Conservation (phyloP, 2,329 filamentous ascomycete species). For the Ophiostoma triangulosporum region DNA sequence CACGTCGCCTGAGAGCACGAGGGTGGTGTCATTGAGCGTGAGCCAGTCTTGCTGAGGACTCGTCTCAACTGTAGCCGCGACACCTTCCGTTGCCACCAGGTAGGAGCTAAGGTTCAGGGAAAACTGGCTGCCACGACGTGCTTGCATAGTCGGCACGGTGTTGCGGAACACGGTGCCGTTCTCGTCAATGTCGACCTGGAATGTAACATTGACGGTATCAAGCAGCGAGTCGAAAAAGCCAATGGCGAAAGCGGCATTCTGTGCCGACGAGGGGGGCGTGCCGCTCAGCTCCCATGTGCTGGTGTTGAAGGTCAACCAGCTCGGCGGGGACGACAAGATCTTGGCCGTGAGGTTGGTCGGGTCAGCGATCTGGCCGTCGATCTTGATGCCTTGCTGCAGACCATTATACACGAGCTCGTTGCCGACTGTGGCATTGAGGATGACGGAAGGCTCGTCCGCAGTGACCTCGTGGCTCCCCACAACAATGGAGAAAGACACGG, state of each 20-base stretch:
- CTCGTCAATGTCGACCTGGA: constrained; percentile 24
- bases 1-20: constrained; percentile 27
- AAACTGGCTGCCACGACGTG: constrained; percentile 28
- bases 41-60: constrained; percentile 31
- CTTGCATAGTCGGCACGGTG: constrained; percentile 26
- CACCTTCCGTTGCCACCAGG: constrained; percentile 26
- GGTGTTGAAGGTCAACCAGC: constrained; percentile 57
- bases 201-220: constrained; percentile 43
- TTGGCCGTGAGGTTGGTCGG: constrained; percentile 25
- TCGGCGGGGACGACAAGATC: constrained; percentile 39
- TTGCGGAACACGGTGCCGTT: constrained; percentile 25
- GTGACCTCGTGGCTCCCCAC: constrained; percentile 58
- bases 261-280: constrained; percentile 43
- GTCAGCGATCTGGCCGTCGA: constrained; percentile 42
- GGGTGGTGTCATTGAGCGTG: constrained; percentile 17
- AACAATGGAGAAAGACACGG: constrained; percentile 54
- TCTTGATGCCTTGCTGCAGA: constrained; percentile 35
- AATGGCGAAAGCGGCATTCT: constrained; percentile 49
- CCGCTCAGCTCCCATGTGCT: constrained; percentile 50
- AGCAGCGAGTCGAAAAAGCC: constrained; percentile 44
- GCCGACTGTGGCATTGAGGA: constrained; percentile 43
- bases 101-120: constrained; percentile 29
- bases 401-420: constrained; percentile 36
- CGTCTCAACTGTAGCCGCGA: constrained; percentile 24
- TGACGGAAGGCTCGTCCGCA: constrained; percentile 43